phyloP scores from a whole-genome alignment of 495 filamentous ascomycete species.

The Penicillium verhagenii region DNA sequence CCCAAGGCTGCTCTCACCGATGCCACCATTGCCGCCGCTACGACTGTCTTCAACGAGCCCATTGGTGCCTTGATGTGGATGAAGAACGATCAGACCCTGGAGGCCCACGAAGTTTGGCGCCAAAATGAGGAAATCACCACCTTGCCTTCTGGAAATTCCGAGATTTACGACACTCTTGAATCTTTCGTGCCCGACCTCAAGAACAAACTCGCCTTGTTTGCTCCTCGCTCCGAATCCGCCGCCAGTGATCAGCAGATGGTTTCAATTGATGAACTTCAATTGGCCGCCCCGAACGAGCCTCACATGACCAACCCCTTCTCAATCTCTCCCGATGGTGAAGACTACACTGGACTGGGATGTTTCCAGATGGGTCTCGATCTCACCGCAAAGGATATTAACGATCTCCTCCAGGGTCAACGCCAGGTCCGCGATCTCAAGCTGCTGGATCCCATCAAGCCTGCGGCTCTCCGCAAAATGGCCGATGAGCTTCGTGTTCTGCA shows the following conservation, averaged over 20 bases:
- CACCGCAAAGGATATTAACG: not conserved
- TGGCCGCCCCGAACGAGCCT: not conserved
- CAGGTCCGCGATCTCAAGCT: constrained; percentile 4
- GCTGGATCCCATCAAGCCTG: not conserved
- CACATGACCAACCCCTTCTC: constrained; percentile 5
- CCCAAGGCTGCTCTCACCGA: constrained; percentile 1
- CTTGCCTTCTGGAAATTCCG: not conserved
- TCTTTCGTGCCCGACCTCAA: not conserved
- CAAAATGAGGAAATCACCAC: not conserved
- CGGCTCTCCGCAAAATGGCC: not conserved
- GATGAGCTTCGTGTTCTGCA: not conserved
- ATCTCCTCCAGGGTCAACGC: constrained; percentile 2
- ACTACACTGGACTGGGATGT: not conserved
- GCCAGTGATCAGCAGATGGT: not conserved
- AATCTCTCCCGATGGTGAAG: not conserved
- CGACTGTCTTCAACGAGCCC: not conserved
- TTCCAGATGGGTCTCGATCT: constrained; percentile 5
- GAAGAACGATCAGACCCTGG: constrained; percentile 1
- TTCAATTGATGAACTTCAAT: not conserved
- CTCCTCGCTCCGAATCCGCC: not conserved
- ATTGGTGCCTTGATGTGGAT: constrained; percentile 7
- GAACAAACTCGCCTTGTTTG: not conserved
- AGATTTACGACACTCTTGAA: not conserved
- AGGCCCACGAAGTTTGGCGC: not conserved
- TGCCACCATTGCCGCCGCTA: not conserved